Evolutionary conservation across 805 yeast species (phyloP).

Genomic region (Candida yuanshanica): DNA sequence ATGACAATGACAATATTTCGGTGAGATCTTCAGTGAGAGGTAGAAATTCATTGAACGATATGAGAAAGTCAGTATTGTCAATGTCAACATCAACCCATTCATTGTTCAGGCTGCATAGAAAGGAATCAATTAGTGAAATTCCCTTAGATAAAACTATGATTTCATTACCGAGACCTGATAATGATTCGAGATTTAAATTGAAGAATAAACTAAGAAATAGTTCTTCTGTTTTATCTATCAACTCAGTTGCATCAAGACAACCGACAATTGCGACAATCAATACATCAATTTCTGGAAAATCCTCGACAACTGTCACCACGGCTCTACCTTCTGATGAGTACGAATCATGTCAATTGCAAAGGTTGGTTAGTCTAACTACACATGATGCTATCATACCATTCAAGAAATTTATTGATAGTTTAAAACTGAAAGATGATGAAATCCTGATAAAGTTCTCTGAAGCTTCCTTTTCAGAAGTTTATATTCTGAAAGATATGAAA

Average conservation of each 20-base stretch:
- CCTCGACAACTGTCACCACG: not conserved
- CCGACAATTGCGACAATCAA: slow-evolving; percentile 11
- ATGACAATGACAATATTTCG: slow-evolving; percentile 16
- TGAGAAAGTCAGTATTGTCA: slow-evolving; percentile 26
- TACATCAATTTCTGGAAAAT: slow-evolving; percentile 1
- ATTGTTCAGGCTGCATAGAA: slow-evolving; percentile 18
- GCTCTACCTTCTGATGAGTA: slow-evolving; percentile 24
- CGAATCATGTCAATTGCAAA: slow-evolving; percentile 27
- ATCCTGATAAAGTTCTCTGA: slow-evolving; percentile 37
- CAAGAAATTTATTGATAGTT: slow-evolving; percentile 17
- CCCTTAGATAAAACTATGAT: slow-evolving; percentile 35
- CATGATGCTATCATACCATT: slow-evolving; percentile 31
- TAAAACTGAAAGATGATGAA: slow-evolving; percentile 26
- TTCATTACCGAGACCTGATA: slow-evolving; percentile 52
- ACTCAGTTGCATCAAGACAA: slow-evolving; percentile 18
- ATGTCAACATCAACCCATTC: slow-evolving; percentile 17
- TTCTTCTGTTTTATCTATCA: slow-evolving; percentile 41
- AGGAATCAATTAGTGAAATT: slow-evolving; percentile 20
- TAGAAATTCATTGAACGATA: slow-evolving; percentile 22
- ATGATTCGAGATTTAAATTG: slow-evolving; percentile 48
- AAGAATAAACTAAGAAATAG: slow-evolving; percentile 47
- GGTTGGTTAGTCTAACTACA: slow-evolving; percentile 32
- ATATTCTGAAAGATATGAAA: slow-evolving; percentile 22
- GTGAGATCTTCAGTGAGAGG: slow-evolving; percentile 20
- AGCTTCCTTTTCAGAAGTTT: slow-evolving; percentile 43